phyloP scores from a whole-genome alignment of 768 basidiomycete species.

The Collybia sordida region DNA sequence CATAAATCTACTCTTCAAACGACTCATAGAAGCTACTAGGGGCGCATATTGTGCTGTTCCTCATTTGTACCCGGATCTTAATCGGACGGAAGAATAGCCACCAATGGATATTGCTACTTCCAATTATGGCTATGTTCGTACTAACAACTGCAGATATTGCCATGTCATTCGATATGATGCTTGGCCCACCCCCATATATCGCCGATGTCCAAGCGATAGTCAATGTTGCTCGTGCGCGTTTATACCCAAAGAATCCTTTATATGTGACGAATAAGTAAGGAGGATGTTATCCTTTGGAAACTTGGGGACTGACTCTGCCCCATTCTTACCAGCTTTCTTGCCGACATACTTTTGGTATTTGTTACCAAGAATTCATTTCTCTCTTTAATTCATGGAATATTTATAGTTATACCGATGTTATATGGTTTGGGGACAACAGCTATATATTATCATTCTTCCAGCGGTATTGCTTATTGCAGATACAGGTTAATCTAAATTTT shows the following conservation, averaged over 20 bases:
- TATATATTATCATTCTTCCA: constrained; percentile 19
- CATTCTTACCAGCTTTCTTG: neutral
- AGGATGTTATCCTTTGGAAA: neutral
- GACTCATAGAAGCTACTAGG: neutral
- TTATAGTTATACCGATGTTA: constrained; percentile 32
- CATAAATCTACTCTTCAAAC: neutral
- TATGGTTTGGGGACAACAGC: constrained; percentile 32
- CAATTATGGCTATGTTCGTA: neutral
- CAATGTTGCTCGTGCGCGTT: neutral
- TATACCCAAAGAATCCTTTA: neutral
- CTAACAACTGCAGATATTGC: constrained; percentile 7
- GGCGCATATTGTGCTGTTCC: constrained; percentile 3
- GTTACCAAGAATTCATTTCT: neutral
- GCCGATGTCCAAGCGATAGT: neutral
- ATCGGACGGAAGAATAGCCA: neutral
- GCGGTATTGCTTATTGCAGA: constrained; percentile 26
- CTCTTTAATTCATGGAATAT: neutral
- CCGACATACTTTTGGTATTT: constrained; percentile 4
- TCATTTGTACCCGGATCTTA: constrained; percentile 1
- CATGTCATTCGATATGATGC: neutral
- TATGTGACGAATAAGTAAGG: constrained; percentile 6
- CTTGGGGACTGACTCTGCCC: neutral
- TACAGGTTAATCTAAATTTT: constrained; percentile 23
- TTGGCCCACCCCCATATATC: neutral
- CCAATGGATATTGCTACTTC: neutral